Percentiles rank a stretch among this genome's conserved stretches.
phyloP scores from a whole-genome alignment of 495 filamentous ascomycete genomes.

The Aspergillus nidulans region DNA sequence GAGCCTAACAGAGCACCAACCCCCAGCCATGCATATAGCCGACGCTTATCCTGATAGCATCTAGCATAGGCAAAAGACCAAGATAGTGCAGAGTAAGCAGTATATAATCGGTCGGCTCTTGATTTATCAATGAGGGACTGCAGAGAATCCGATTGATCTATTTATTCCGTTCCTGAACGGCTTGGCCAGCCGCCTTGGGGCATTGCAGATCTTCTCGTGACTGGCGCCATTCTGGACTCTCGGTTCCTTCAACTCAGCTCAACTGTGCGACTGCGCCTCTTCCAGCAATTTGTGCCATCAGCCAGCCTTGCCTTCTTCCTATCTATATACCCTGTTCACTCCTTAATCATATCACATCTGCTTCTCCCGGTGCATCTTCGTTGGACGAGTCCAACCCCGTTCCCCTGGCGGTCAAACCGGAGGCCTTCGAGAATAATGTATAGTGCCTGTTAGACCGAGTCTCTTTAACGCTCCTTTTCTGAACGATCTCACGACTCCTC shows the following conservation, averaged over 20 bases:
- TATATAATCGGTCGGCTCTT: not conserved
- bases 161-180: not conserved
- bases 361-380: not conserved
- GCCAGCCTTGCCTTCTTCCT: not conserved
- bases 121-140: not conserved
- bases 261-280: not conserved
- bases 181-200: constrained; percentile 3
- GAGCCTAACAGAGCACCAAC: not conserved
- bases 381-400: not conserved
- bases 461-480: constrained; percentile 4
- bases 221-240: constrained; percentile 8
- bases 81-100: too few species aligned
- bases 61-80: not conserved
- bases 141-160: not conserved
- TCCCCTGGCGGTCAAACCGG: constrained; percentile 10
- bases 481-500: not conserved
- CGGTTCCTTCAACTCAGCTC: not conserved
- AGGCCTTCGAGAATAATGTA: constrained; percentile 14
- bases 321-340: not conserved
- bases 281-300: not conserved
- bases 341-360: not conserved
- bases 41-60: not conserved
- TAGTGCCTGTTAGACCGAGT: constrained; percentile 18
- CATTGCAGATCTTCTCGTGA: constrained; percentile 9
- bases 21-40: not conserved